A percentile compares a stretch with the other conserved stretches of the same genome.
Evolutionary conservation across 306 rosid genomes (phyloP).

Genomic region (Urtica urens): DNA sequence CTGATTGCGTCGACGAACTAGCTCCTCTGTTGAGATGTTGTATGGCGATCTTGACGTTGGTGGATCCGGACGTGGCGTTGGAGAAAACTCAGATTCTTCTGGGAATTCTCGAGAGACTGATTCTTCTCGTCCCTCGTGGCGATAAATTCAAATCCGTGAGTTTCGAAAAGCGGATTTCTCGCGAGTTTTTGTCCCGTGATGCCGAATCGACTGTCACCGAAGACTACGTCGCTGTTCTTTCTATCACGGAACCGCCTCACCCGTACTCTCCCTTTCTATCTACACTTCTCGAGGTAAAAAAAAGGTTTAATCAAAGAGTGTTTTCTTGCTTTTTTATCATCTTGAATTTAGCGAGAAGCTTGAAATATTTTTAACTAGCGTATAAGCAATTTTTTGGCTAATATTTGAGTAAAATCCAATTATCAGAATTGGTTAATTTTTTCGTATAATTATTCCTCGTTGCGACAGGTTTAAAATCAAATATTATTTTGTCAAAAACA

Average conservation of each 20-base stretch:
- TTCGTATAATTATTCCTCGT: too few relatives aligned
- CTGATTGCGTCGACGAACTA: slow-evolving; percentile 32
- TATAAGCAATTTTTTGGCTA: background rate
- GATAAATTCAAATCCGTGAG: slow-evolving; percentile 13
- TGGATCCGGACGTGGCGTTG: slow-evolving; percentile 21
- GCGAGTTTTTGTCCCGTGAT: slow-evolving; percentile 11
- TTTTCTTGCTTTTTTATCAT: background rate
- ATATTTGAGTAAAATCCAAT: too few relatives aligned
- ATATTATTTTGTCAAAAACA: too few relatives aligned
- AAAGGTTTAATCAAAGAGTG: background rate
- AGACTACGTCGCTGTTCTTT: slow-evolving; percentile 26
- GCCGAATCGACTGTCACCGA: slow-evolving; percentile 13
- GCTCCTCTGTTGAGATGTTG: slow-evolving; percentile 46
- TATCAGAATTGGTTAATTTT: too few relatives aligned
- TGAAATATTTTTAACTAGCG: background rate
- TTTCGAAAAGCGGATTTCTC: slow-evolving; percentile 29
- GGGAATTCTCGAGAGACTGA: slow-evolving; percentile 23
- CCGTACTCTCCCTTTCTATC: slow-evolving; percentile 41
- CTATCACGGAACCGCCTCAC: slow-evolving; percentile 31
- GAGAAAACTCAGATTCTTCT: slow-evolving; percentile 30
- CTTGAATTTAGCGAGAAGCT: background rate
- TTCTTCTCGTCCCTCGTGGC: slow-evolving; percentile 15
- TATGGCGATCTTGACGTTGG: slow-evolving; percentile 34
- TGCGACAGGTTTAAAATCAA: too few relatives aligned
- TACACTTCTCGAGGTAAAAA: slow-evolving; percentile 61